A percentile compares a stretch with the other conserved stretches of the same genome.
Conservation (phyloP, 148 eudicot genomes). For the Talinum fruticosum region DNA sequence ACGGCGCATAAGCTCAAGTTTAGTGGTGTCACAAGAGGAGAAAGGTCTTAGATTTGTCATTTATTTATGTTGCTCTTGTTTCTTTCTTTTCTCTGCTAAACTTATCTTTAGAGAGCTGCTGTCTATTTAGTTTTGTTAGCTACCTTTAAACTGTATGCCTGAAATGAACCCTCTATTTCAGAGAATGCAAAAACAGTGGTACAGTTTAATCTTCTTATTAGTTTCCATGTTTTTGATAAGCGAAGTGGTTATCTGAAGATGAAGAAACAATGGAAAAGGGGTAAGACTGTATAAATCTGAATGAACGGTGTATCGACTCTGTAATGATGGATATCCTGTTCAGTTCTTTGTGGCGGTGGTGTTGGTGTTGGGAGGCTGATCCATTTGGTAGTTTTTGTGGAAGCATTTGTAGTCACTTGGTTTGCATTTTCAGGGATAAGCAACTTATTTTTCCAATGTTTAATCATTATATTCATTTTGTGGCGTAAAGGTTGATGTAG, state of each 20-base stretch:
- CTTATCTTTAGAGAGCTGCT: background rate
- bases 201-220: background rate
- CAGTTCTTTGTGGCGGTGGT: background rate
- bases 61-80: conserved; percentile 4
- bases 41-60: conserved; percentile 3
- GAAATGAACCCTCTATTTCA: background rate
- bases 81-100: conserved; percentile 1
- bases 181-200: background rate
- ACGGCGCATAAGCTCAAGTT: background rate
- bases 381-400: background rate
- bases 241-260: background rate
- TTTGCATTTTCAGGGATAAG: too few species aligned
- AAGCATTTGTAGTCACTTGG: too few species aligned
- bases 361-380: background rate
- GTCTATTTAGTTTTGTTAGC: background rate
- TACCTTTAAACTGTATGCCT: background rate
- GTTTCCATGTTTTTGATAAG: background rate
- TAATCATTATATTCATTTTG: too few species aligned
- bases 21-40: background rate
- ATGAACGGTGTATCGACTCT: background rate
- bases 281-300: background rate
- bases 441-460: too few species aligned
- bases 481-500: too few species aligned
- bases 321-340: background rate
- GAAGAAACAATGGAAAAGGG: background rate